Evolutionary conservation across 2,329 filamentous ascomycete species (phyloP).

Genomic region (Lachnum nothofagi): DNA sequence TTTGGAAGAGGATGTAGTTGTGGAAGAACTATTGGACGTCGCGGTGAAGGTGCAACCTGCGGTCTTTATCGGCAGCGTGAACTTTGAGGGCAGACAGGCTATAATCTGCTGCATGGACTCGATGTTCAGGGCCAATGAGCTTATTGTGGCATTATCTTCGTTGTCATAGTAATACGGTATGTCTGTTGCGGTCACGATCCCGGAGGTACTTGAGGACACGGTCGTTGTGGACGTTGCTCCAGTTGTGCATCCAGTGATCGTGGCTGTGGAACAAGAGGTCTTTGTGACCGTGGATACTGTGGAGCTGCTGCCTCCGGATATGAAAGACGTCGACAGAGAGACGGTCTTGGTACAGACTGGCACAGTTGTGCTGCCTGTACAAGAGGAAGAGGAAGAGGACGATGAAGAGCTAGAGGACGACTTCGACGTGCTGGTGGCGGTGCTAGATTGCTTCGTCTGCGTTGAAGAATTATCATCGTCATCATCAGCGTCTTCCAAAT

Average conservation of each 20-base stretch:
- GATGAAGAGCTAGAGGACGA: too few species aligned
- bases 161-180: not conserved
- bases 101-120: not conserved
- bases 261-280: constrained; percentile 3
- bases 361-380: constrained; percentile 1
- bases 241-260: constrained; percentile 2
- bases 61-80: not conserved
- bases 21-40: not conserved
- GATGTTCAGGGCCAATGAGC: not conserved
- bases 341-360: constrained; percentile 7
- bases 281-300: constrained; percentile 5
- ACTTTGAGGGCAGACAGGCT: not conserved
- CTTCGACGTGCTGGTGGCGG: too few species aligned
- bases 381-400: constrained; percentile 5
- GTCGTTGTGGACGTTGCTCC: constrained; percentile 7
- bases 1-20: not conserved
- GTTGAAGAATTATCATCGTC: not conserved
- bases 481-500: constrained; percentile 4
- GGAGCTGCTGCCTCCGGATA: constrained; percentile 1
- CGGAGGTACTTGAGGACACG: not conserved
- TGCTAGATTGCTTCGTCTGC: too few species aligned
- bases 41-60: not conserved
- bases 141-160: not conserved
- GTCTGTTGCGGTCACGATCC: not conserved
- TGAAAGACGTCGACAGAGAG: constrained; percentile 8